Evolutionary conservation across 2,329 filamentous ascomycete genomes (phyloP).

Genomic region (Trichoderma asperellum): DNA sequence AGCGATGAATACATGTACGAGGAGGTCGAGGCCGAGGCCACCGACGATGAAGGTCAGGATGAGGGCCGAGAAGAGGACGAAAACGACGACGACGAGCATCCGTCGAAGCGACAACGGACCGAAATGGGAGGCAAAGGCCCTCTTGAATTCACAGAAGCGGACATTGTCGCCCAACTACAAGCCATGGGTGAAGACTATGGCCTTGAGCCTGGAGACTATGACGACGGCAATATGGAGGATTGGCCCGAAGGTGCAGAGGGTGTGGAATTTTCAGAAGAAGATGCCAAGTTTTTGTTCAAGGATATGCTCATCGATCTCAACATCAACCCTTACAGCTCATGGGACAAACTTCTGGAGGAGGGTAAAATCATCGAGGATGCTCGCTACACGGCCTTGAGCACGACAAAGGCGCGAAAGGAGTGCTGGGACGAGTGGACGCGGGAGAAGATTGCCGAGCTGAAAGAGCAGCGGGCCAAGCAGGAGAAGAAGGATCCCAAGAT

Average conservation of each 20-base stretch:
- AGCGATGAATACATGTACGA: slow-evolving; percentile 79
- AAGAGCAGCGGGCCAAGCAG: slow-evolving; percentile 72
- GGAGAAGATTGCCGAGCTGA: slow-evolving; percentile 72
- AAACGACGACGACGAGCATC: slow-evolving; percentile 43
- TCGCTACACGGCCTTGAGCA: slow-evolving; percentile 81
- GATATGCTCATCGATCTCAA: slow-evolving; percentile 81
- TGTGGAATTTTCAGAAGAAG: slow-evolving; percentile 70
- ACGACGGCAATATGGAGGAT: slow-evolving; percentile 62
- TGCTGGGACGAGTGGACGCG: slow-evolving; percentile 84
- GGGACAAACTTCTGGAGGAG: slow-evolving; percentile 87
- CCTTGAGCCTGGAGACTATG: slow-evolving; percentile 76
- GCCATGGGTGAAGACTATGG: slow-evolving; percentile 88
- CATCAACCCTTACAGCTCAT: slow-evolving; percentile 86
- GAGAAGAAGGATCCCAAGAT: slow-evolving; percentile 83
- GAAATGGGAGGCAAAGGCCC: slow-evolving; percentile 53
- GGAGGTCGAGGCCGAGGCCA: slow-evolving; percentile 55
- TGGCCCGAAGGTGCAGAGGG: slow-evolving; percentile 76
- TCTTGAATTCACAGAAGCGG: slow-evolving; percentile 88
- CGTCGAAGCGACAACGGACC: slow-evolving; percentile 66
- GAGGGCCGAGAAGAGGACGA: slow-evolving; percentile 38
- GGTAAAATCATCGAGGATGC: slow-evolving; percentile 81
- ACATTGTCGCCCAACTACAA: slow-evolving; percentile 89
- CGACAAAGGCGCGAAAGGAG: slow-evolving; percentile 79
- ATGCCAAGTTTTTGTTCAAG: slow-evolving; percentile 77
- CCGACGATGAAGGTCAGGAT: slow-evolving; percentile 53